Percentiles rank a stretch among this genome's conserved stretches.
Conservation (phyloP, 805 yeast species). For the Kluyveromyces dobzhanskii region DNA sequence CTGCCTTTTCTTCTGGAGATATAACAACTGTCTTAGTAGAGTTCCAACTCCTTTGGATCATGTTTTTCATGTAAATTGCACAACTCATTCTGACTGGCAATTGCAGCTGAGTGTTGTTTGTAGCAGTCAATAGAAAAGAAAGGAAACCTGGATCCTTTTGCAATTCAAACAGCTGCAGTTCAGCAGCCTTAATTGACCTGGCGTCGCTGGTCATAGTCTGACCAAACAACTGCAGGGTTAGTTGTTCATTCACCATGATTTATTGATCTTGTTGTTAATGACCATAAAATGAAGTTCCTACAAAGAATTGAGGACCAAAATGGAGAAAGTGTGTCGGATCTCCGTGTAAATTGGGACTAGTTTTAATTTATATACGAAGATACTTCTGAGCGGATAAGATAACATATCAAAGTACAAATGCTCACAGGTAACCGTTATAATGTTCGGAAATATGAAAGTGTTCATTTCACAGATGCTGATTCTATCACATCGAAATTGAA, state of each 20-base stretch:
- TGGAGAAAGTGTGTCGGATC: too few relatives aligned
- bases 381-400: too few relatives aligned
- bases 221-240: slow-evolving; percentile 41
- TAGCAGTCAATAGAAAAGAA: slow-evolving; percentile 42
- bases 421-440: too few relatives aligned
- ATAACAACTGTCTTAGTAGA: slow-evolving; percentile 27
- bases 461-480: too few relatives aligned
- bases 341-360: too few relatives aligned
- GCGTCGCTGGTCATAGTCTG: slow-evolving; percentile 48
- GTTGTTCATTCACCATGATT: slow-evolving; percentile 37
- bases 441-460: too few relatives aligned
- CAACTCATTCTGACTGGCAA: slow-evolving; percentile 45
- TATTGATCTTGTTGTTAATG: too few relatives aligned
- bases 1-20: slow-evolving; percentile 41
- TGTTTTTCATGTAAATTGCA: slow-evolving; percentile 63
- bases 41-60: slow-evolving; percentile 48
- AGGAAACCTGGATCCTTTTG: slow-evolving; percentile 55
- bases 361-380: too few relatives aligned
- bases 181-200: slow-evolving; percentile 44
- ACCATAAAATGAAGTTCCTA: too few relatives aligned
- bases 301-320: too few relatives aligned
- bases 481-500: too few relatives aligned
- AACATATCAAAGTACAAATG: too few relatives aligned
- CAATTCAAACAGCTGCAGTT: slow-evolving; percentile 39
- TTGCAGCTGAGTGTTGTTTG: slow-evolving; percentile 37